Conservation (phyloP, 2,329 filamentous ascomycete species). For the Ophiostoma populinum region DNA sequence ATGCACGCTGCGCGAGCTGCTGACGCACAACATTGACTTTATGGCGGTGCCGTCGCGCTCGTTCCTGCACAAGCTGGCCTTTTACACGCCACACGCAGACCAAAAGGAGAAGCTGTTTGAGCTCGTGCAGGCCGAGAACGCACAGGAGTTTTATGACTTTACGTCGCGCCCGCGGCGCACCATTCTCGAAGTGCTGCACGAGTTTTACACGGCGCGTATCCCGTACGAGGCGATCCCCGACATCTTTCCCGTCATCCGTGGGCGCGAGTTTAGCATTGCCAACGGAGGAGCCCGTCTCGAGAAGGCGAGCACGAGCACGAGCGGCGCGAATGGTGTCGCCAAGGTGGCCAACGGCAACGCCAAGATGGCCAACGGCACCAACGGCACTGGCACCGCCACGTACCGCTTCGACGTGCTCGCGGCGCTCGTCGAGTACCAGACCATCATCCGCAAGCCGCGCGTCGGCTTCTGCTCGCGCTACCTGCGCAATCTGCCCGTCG, state of each 20-base stretch:
- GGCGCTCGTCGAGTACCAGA: conserved; percentile 82
- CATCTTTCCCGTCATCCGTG: conserved; percentile 66
- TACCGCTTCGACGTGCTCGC: conserved; percentile 50
- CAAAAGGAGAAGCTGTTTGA: conserved; percentile 73
- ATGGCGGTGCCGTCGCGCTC: conserved; percentile 73
- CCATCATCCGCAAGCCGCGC: conserved; percentile 66
- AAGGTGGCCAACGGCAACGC: background rate
- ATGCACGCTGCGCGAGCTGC: conserved; percentile 53
- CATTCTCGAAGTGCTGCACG: conserved; percentile 80
- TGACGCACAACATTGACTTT: conserved; percentile 76
- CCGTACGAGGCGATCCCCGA: conserved; percentile 56
- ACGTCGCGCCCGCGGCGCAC: conserved; percentile 77
- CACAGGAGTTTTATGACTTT: conserved; percentile 93
- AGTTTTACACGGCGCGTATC: conserved; percentile 72
- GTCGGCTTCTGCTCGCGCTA: conserved; percentile 86
- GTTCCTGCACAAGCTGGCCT: conserved; percentile 65
- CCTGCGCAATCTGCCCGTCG: conserved; percentile 44
- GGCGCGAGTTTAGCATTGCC: conserved; percentile 85
- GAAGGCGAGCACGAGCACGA: too few species aligned
- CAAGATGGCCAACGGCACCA: background rate
- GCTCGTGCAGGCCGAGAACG: conserved; percentile 60
- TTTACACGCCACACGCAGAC: conserved; percentile 53
- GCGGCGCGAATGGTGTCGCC: background rate
- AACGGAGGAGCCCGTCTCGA: conserved; percentile 32
- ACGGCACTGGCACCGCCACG: background rate